phyloP scores from a whole-genome alignment of 495 filamentous ascomycete species.

The Xylaria palmicola region DNA sequence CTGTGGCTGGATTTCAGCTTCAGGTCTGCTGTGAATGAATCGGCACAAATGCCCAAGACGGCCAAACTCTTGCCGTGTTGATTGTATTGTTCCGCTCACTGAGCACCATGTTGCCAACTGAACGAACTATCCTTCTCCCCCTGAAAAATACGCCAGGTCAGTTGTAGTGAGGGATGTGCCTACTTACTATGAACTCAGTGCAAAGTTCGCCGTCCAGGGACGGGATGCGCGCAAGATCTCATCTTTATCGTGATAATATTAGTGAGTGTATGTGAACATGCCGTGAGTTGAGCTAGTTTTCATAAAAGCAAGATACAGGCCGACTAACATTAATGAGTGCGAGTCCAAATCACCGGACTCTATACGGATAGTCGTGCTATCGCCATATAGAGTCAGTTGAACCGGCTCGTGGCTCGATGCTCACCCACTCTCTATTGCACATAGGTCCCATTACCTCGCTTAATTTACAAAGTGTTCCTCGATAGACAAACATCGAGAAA shows the following conservation, averaged over 20 bases:
- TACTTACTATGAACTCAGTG: neutral
- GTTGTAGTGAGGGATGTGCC: neutral
- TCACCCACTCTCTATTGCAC: slow-evolving; percentile 2
- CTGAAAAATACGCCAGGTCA: neutral
- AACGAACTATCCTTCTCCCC: neutral
- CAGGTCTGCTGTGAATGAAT: neutral
- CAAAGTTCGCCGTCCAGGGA: too few relatives aligned
- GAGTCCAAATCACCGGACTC: neutral
- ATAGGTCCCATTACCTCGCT: neutral
- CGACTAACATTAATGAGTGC: neutral
- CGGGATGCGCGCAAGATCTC: neutral
- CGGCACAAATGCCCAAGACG: neutral
- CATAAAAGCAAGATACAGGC: neutral
- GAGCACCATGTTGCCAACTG: neutral
- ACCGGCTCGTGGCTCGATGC: neutral
- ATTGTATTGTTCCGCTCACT: neutral
- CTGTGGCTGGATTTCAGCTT: neutral
- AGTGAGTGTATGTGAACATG: too few relatives aligned
- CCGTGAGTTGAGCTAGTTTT: neutral
- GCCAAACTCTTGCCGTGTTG: neutral
- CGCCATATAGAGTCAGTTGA: neutral
- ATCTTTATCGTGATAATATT: too few relatives aligned
- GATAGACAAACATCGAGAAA: neutral
- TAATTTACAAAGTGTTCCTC: neutral
- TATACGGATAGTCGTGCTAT: neutral